These are phyloP conservation scores for Penicillium paxilli DNA, from an alignment of 495 filamentous ascomycete species.

Conservation along the genomic window DNA sequence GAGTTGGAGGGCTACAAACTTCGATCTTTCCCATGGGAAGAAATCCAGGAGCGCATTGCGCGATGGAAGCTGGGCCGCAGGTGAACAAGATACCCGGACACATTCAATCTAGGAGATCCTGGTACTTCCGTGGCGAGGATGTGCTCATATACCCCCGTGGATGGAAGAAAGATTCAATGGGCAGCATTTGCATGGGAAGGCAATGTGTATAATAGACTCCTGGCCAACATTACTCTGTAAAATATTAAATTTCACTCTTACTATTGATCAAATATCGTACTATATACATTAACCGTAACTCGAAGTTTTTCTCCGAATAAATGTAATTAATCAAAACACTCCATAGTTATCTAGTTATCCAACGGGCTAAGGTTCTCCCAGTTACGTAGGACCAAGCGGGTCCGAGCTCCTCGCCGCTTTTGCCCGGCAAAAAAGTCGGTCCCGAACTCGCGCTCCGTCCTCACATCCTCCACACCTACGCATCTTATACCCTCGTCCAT, in stretches of 20 bases:
- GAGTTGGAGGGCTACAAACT: slow-evolving; percentile 44
- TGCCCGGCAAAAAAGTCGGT: slow-evolving; percentile 49
- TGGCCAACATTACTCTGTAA: slow-evolving; percentile 22
- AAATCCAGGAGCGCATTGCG: slow-evolving; percentile 82
- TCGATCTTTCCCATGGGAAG: slow-evolving; percentile 71
- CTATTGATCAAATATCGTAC: no score
- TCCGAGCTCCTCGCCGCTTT: slow-evolving; percentile 45
- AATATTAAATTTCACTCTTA: slow-evolving; percentile 15
- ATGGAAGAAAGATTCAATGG: not conserved
- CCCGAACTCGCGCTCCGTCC: slow-evolving; percentile 26
- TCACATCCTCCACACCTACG: not conserved
- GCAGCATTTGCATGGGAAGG: slow-evolving; percentile 8
- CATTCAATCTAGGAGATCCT: not conserved
- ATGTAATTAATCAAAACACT: no score
- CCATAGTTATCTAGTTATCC: no score
- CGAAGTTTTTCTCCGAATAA: no score
- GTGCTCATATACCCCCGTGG: not conserved
- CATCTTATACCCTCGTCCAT: slow-evolving; percentile 4
- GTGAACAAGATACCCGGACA: slow-evolving; percentile 31
- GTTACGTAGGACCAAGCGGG: slow-evolving; percentile 16
- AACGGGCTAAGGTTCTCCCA: no score
- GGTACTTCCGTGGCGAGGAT: not conserved
- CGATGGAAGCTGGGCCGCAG: slow-evolving; percentile 79
- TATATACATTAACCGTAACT: no score
- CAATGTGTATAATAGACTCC: slow-evolving; percentile 28